Base-by-base conservation (phyloP, 257 asterid species). In the Solanum paucissectum region DNA sequence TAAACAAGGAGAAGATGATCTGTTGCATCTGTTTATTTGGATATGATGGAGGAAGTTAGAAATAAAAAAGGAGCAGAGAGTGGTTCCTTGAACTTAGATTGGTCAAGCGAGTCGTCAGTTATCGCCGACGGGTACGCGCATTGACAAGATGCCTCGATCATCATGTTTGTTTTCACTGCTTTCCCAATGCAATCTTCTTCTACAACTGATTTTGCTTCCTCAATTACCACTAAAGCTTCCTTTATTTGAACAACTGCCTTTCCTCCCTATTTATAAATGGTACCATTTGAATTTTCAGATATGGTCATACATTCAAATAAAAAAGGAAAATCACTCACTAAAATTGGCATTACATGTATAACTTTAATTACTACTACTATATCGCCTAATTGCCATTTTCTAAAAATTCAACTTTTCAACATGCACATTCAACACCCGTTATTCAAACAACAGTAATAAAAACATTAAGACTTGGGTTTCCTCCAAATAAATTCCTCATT, bases 61-160 rank as follows among this genome's bases (percentile, higher is more conserved):
- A 33, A 68, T 94, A 88, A 95, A 89, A 95, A 95, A 34, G 96
- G 96, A 76, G 98, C 95, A 33, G 98, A 93, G 32, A 92, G 88
- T 29, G 98, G 97, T 90, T 93, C 95, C 86, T 95, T 93, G 9
- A 90, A 90, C 55, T 85, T 82, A 81, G 90, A 82, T 44, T 88
- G 89, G 0, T 86, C 81, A 1, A 95, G 92, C 75, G 94, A 87
- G 74, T 94, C 93, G 83, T 94, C 93, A 25, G 83, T 52, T 29
- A 88, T 58, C 9, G 87, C 55, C 36, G 90, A 36, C 73, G 87
- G 37, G 40, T 89, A 64, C 2, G 91, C 90, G 84, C 98, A 94
- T 84, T 94, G 94, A 89, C 96, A 94, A 27, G 86, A n/a, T 49
- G 90, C 89, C 88, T 87, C 92, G 18, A 82, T 71, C 20, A 38